phyloP scores from a whole-genome alignment of 345 rosid genomes.

The Clarkia xantiana region DNA sequence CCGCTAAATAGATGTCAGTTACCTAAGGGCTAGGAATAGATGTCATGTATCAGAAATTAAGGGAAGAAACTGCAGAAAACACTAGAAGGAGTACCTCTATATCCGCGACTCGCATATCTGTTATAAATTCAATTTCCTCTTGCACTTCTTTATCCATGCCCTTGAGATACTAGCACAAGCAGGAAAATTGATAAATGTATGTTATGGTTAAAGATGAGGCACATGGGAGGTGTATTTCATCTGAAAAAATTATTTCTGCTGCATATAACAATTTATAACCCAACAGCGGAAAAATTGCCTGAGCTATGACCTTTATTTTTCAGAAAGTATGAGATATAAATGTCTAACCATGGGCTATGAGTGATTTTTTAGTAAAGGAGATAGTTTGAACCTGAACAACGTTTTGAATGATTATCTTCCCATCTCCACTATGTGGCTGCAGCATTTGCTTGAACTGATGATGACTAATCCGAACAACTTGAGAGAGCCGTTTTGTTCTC shows the following conservation, averaged over 20 bases:
- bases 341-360: no score
- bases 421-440: constrained; percentile 46
- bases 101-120: constrained; percentile 32
- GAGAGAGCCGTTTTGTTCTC: constrained; percentile 74
- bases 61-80: constrained; percentile 6
- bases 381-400: constrained; percentile 31
- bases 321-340: no score
- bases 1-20: not conserved
- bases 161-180: constrained; percentile 40
- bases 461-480: constrained; percentile 73
- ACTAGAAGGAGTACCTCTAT: constrained; percentile 29
- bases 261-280: no score
- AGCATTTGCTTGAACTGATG: constrained; percentile 67
- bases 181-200: not conserved
- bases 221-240: not conserved
- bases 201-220: not conserved
- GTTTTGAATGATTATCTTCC: constrained; percentile 51
- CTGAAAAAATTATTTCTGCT: no score
- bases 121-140: constrained; percentile 42
- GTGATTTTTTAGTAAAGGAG: not conserved
- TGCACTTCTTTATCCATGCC: constrained; percentile 37
- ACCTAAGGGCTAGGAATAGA: no score
- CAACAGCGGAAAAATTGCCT: no score
- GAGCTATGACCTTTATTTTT: no score
- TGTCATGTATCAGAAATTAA: not conserved